Evolutionary conservation across 495 filamentous ascomycete genomes (phyloP), one percentile per base, ranked within the genome.

Genomic region (Cryomyces minteri): DNA sequence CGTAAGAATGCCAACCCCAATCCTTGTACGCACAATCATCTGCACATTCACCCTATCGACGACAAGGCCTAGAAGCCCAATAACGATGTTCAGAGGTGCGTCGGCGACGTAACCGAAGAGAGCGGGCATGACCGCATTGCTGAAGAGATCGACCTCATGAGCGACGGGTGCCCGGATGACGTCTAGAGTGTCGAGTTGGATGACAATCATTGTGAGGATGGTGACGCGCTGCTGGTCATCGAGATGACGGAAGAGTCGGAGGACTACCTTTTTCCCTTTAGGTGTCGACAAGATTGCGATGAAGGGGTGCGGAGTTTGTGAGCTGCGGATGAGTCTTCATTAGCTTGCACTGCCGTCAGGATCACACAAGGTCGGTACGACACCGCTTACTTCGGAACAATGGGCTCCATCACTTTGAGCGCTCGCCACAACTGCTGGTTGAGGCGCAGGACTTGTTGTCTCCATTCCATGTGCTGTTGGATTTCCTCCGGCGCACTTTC

Each of bases 191-290:
- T 95, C 92, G 44, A 99, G 74, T 56, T 96, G 82, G n/a, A 95
- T 74, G 41, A 94, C 73, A 53, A 96, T 90, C 69, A 96, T 86
- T 5, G 92, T 96, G 32, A 96, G 71, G 43, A 95, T 82, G 5
- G 85, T 95, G 12, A 90, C 79, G 12, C 88, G 84, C 59, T 99
- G 88, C 55, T 94, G 82, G 37, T 82, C 77, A 46, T 82, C 81
- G 43, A 94, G 83, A 55, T 94, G 86, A 34, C 86, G 82, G 74
- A 94, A 95, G 42, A 99, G 79, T 43, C 90, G 82, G 25, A 84
- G 84, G 52, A 99, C 84, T 1, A 84, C 82, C 60, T 90, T 92
- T 67, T 94, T 99, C 54, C 90, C 92, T 66, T 99, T 99, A 41
- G 74, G 74, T 58, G 87, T 94, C 5, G 87, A 88, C 10, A 99